Base-by-base conservation (phyloP, 2,329 filamentous ascomycete genomes). In the Chrysoporthe puriensis region DNA sequence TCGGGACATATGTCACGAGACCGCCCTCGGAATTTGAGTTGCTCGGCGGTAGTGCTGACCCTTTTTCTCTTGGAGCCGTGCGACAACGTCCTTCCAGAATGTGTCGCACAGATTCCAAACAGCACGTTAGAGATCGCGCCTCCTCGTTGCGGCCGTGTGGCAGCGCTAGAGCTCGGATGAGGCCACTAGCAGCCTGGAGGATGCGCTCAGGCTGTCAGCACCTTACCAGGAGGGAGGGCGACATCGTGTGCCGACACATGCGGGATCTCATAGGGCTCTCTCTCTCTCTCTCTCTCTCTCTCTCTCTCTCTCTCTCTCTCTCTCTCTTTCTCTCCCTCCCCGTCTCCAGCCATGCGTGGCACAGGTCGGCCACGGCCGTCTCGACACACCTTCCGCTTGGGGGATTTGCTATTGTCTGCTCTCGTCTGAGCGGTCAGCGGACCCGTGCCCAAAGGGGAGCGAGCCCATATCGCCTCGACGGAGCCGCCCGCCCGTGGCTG, bases 381-480 rank as follows among this genome's bases (percentile, higher is more conserved):
- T 16, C 52, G 13, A 34, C 26, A 57, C 52, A 57, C 52, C 52
- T 57, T 57, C 52, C 52, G 32, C 52, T 57, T 57, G 52, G 13
- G 32, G 52, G 52, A 26, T 26, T 26, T 14, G 13, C 4, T 13
- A 7, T 13, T 46, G 44, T 46, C 13, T 18, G 44, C 18, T 13
- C 44, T 14, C 44, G 11, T 46, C 44, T 16, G 44, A n/a, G 18
- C 14, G 44, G 13, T 18, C 8, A 46, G 1, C 4, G 44, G 44
- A 46, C 14, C 44, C 14, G 44, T 46, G 11, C 18, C 18, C 44
- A 8, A n/a, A n/a, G 18, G 44, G 13, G 13, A 14, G 44, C 44
- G 44, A 4, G 8, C 8, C 11, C 44, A 14, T 16, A 46, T 46
- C 13, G 44, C 44, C 44, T 46, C 18, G 44, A 14, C 13, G 44